phyloP scores from a whole-genome alignment of 116 monocot species.

The Cymodocea nodosa region DNA sequence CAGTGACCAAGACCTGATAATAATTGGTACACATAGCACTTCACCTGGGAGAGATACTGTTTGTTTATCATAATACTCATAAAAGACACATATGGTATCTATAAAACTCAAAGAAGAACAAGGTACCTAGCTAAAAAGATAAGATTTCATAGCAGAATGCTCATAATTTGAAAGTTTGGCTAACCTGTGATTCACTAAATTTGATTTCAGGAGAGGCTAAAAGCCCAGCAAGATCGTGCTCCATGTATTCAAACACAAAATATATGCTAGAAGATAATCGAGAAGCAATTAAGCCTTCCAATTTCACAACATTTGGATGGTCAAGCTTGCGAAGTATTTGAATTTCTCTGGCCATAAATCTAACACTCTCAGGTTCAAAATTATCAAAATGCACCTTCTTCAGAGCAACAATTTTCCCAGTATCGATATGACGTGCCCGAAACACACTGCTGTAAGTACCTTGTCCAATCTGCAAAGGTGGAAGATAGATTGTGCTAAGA shows the following conservation, averaged over 20 bases:
- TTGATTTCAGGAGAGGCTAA: conserved; percentile 57
- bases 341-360: conserved; percentile 95
- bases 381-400: conserved; percentile 95
- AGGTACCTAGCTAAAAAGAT: background rate
- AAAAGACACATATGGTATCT: background rate
- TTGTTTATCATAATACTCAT: background rate
- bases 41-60: conserved; percentile 29
- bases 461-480: conserved; percentile 56
- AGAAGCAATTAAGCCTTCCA: conserved; percentile 82
- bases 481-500: too few relatives aligned
- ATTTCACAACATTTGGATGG: conserved; percentile 80
- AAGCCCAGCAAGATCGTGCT: conserved; percentile 90
- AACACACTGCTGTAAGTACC: conserved; percentile 96
- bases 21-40: conserved; percentile 88
- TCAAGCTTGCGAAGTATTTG: conserved; percentile 72
- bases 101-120: too few relatives aligned
- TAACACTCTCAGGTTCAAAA: conserved; percentile 85
- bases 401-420: conserved; percentile 75
- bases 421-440: conserved; percentile 56
- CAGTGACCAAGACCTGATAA: conserved; percentile 84
- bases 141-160: background rate
- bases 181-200: conserved; percentile 84
- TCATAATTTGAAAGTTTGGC: background rate
- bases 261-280: conserved; percentile 61
- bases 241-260: conserved; percentile 97